These are phyloP conservation scores for Boletus smithii DNA, from an alignment of 1,284 basidiomycete species.

Conservation along the genomic window DNA sequence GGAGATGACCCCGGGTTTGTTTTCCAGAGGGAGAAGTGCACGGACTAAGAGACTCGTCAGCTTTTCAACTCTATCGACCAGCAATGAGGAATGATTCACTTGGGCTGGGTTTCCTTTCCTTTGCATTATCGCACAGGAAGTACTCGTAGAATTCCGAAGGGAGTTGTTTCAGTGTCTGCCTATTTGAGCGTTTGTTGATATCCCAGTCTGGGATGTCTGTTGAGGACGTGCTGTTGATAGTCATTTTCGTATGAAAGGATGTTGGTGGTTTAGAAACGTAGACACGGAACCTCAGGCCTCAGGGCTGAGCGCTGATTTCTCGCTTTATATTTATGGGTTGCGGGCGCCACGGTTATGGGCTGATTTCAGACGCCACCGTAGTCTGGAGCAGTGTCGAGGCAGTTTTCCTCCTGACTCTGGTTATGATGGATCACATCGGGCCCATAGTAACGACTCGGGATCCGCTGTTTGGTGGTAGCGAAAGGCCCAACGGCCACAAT, in stretches of 20 bases:
- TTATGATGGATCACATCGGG: too few relatives aligned
- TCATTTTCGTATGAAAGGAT: conserved; percentile 11
- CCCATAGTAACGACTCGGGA: too few relatives aligned
- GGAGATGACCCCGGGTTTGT: conserved; percentile 77
- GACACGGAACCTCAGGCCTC: too few relatives aligned
- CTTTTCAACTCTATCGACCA: not conserved
- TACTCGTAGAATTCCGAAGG: conserved; percentile 49
- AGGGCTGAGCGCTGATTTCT: too few relatives aligned
- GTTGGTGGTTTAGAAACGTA: not conserved
- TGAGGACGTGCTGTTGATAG: not conserved
- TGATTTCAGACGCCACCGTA: too few relatives aligned
- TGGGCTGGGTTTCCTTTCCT: conserved; percentile 55
- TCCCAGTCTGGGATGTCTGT: not conserved
- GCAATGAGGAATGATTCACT: conserved; percentile 41
- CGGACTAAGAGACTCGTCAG: conserved; percentile 40
- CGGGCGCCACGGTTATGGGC: too few relatives aligned
- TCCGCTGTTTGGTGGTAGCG: too few relatives aligned
- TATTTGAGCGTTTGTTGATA: not conserved
- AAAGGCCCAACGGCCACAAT: too few relatives aligned
- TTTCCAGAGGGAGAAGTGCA: conserved; percentile 73
- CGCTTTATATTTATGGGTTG: not conserved
- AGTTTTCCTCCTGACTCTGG: too few relatives aligned
- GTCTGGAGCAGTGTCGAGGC: too few relatives aligned
- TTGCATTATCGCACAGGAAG: conserved; percentile 60
- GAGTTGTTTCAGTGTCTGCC: conserved; percentile 29